Conservation (phyloP, 2,329 filamentous ascomycete species). For the Fusarium sp. region DNA sequence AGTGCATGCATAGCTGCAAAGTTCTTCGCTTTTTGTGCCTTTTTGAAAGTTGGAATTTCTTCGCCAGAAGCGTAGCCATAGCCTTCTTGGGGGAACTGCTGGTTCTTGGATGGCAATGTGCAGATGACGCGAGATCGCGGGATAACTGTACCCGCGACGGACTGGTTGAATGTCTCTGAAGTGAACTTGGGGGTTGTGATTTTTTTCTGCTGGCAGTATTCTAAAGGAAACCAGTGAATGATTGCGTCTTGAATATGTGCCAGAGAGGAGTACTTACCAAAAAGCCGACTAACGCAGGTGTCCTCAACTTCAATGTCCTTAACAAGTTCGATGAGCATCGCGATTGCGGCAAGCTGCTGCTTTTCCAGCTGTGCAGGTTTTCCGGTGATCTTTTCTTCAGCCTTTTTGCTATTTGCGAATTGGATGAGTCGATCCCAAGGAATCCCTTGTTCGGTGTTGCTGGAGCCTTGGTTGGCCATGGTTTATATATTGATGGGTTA, state of each 20-base stretch:
- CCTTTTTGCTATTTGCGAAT: conserved; percentile 33
- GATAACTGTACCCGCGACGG: conserved; percentile 23
- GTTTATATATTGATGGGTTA: neutral
- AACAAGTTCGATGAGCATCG: conserved; percentile 51
- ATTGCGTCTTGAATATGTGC: neutral
- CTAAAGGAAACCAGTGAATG: conserved; percentile 8
- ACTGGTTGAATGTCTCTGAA: conserved; percentile 31
- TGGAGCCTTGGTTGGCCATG: conserved; percentile 4
- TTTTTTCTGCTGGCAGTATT: conserved; percentile 21
- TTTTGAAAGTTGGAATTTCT: conserved; percentile 53
- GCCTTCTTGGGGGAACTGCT: conserved; percentile 47
- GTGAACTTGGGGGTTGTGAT: conserved; percentile 3
- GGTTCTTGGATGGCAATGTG: conserved; percentile 32
- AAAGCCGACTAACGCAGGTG: conserved; percentile 48
- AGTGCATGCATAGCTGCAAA: conserved; percentile 62
- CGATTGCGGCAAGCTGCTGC: conserved; percentile 55
- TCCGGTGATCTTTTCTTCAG: conserved; percentile 24
- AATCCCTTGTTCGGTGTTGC: neutral
- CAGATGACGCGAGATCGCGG: conserved; percentile 46
- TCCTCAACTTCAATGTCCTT: conserved; percentile 45
- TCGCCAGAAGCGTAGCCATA: conserved; percentile 49
- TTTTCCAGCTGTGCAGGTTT: conserved; percentile 53
- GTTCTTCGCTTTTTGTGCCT: conserved; percentile 65
- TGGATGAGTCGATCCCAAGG: conserved; percentile 37
- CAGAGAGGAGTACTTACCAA: conserved; percentile 34